A percentile compares a stretch with the other conserved stretches of the same genome.
These are phyloP conservation scores for Aspergillus alliaceus DNA, from an alignment of 2,329 filamentous ascomycete species.

Conservation along the genomic window DNA sequence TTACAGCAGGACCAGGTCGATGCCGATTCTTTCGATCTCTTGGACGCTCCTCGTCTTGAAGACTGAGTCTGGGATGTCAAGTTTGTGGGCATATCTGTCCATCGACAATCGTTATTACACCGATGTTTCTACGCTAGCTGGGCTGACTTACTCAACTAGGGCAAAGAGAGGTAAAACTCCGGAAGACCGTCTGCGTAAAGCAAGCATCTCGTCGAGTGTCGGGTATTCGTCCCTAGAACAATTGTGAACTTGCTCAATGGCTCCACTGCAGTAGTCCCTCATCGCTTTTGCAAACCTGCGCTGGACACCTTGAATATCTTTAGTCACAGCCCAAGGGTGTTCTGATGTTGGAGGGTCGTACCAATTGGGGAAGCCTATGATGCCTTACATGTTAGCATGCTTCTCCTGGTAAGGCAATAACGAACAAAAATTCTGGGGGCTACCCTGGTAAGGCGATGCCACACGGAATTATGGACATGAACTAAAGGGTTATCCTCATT, in stretches of 20 bases:
- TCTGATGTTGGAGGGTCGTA: constrained; percentile 1
- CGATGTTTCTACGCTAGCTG: background rate
- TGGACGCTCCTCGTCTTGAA: constrained; percentile 18
- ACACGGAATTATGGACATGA: constrained; percentile 29
- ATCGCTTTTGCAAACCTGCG: constrained; percentile 14
- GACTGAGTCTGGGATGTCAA: constrained; percentile 18
- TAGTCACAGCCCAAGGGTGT: background rate
- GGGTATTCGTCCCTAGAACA: constrained; percentile 12
- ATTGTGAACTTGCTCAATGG: constrained; percentile 16
- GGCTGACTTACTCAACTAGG: constrained; percentile 19
- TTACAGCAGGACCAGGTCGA: constrained; percentile 21
- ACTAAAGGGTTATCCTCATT: constrained; percentile 14
- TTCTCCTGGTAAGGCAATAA: background rate
- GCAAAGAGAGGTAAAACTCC: constrained; percentile 23
- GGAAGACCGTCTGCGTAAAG: constrained; percentile 17
- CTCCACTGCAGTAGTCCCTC: constrained; percentile 19
- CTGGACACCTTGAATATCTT: constrained; percentile 6
- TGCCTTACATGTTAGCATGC: background rate
- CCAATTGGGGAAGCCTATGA: constrained; percentile 9
- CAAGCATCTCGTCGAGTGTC: constrained; percentile 16
- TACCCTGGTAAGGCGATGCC: constrained; percentile 22
- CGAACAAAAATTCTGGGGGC: background rate
- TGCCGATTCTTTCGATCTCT: constrained; percentile 20
- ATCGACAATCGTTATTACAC: background rate
- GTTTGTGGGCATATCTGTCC: constrained; percentile 17